Base-by-base conservation (phyloP, 768 basidiomycete genomes). In the Saitozyma sp. region DNA sequence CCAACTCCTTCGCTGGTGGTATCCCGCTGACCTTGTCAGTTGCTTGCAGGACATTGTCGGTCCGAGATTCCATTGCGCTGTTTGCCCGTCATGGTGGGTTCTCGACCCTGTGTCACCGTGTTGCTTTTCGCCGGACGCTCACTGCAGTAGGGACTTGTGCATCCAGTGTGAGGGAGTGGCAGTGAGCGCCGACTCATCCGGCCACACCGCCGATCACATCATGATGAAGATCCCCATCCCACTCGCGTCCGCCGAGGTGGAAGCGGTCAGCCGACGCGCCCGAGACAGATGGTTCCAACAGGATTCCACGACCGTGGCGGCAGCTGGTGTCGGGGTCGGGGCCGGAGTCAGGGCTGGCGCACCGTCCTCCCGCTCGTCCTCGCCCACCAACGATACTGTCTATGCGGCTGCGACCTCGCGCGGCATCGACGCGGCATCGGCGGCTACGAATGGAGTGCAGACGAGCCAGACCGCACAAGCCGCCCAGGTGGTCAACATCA, bases 191-290 rank as follows among this genome's bases (percentile, higher is more conserved):
- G 54, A 58, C 38, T 68, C 68, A 6, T 65, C 68, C 8, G 69
- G 68, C 49, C 79, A 79, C 57, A 69, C 75, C 8, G 64, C 78
- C 2, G 77, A 79, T 40, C 93, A 97, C 73, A 92, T 95, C 67
- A 85, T 95, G 84, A 90, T 97, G 80, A 97, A 97, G 92, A 92
- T 97, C 52, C 93, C 93, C 0, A 86, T 88, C 66, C 91, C 92
- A 7, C 82, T 95, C 29, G 86, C 88, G 61, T 84, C 83, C 11
- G 82, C 84, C 6, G 87, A 92, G 71, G 87, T 91, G 40, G 86
- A 89, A 80, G 86, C 83, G 14, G 90, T 88, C 9, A 91, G 89
- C 67, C 84, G 86, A 56, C 83, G 86, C 59, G 92, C 91, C 0
- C 83, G 88, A 50, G 81, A 86, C 64, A 82, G 90, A 0, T 92